phyloP scores from a whole-genome alignment of 495 filamentous ascomycete species.

The Hypoxylon trugodes region DNA sequence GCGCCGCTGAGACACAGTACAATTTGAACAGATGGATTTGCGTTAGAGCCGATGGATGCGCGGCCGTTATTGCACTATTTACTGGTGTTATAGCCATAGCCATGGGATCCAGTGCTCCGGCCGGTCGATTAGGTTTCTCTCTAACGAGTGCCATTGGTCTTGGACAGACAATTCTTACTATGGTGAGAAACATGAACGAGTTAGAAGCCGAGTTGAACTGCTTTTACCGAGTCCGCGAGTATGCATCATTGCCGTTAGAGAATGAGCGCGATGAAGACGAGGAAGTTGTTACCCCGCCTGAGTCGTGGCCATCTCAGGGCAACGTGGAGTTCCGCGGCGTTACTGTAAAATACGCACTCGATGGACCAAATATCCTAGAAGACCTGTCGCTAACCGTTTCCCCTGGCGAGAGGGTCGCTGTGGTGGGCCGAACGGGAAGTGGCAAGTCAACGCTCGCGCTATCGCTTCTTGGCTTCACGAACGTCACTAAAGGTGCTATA shows the following conservation, averaged over 20 bases:
- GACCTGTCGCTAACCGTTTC: conserved; percentile 39
- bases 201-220: conserved; percentile 61
- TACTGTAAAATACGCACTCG: conserved; percentile 42
- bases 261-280: conserved; percentile 55
- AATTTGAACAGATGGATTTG: too few relatives aligned
- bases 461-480: conserved; percentile 51
- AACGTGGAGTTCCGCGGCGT: conserved; percentile 40
- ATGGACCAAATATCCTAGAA: conserved; percentile 27
- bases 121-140: conserved; percentile 27
- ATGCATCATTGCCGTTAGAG: too few relatives aligned
- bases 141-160: conserved; percentile 27
- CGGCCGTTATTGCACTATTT: conserved; percentile 11
- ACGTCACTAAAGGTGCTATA: conserved; percentile 45
- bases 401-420: conserved; percentile 47
- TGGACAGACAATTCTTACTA: conserved; percentile 24
- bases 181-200: conserved; percentile 57
- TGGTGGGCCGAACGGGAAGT: conserved; percentile 56
- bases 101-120: conserved; percentile 7
- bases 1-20: too few relatives aligned
- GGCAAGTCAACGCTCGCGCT: conserved; percentile 51
- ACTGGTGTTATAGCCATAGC: conserved; percentile 16
- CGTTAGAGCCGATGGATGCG: conserved; percentile 71
- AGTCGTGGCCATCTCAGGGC: conserved; percentile 45
- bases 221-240: conserved; percentile 62
- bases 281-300: conserved; percentile 27